A percentile compares a stretch with the other conserved stretches of the same genome.
Evolutionary conservation across 2,329 filamentous ascomycete species (phyloP).

Genomic region (Neonectria magnoliae): DNA sequence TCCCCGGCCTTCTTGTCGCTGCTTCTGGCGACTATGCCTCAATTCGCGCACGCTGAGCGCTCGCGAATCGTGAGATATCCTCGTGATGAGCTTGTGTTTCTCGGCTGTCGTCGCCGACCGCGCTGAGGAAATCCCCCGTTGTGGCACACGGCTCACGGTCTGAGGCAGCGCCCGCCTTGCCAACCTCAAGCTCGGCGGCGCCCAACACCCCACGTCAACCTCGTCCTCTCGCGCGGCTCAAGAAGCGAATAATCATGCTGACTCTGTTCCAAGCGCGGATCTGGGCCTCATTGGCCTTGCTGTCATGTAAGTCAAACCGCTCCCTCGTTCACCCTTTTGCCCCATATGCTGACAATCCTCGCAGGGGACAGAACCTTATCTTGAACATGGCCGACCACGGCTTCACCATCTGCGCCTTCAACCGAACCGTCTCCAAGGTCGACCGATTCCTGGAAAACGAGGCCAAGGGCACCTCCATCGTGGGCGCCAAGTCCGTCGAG

Average conservation of each 20-base stretch:
- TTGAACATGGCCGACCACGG: constrained; percentile 90
- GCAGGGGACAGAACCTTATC: constrained; percentile 84
- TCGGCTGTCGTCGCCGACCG: constrained; percentile 6
- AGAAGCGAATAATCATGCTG: constrained; percentile 60
- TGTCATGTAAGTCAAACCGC: constrained; percentile 74
- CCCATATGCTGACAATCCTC: constrained; percentile 29
- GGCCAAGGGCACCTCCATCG: constrained; percentile 93
- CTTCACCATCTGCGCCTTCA: constrained; percentile 98
- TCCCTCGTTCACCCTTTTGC: constrained; percentile 15
- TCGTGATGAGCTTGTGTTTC: constrained; percentile 28
- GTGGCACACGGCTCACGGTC: constrained; percentile 49
- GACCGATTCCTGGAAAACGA: constrained; percentile 92
- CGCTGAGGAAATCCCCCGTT: constrained; percentile 32
- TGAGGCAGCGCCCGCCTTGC: constrained; percentile 75
- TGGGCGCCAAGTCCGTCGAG: constrained; percentile 91
- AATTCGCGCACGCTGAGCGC: constrained; percentile 47
- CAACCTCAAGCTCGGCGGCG: constrained; percentile 76
- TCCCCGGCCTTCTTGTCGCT: constrained; percentile 41
- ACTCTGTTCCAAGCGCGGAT: constrained; percentile 76
- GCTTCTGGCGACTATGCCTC: constrained; percentile 40
- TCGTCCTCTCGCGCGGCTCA: constrained; percentile 38
- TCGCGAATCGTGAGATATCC: constrained; percentile 35
- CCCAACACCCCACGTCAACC: constrained; percentile 53
- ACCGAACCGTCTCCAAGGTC: constrained; percentile 98
- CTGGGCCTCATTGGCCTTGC: constrained; percentile 92